Evolutionary conservation across 768 basidiomycete species (phyloP), one percentile per base, ranked within the genome.

Genomic region (Lentinula sp.): DNA sequence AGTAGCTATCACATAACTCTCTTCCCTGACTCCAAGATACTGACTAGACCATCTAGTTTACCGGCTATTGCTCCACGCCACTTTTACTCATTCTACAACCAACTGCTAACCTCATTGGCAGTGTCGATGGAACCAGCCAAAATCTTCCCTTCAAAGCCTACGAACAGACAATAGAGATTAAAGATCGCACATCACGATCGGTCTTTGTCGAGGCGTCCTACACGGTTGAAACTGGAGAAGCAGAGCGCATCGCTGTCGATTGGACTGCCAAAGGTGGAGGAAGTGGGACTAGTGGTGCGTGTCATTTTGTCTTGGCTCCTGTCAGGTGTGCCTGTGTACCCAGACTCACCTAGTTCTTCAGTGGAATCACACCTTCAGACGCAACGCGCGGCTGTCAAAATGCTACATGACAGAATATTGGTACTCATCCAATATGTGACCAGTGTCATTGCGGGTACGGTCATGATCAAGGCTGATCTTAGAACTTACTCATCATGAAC

Each of bases 191-290:
- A 69, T 85, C 88, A 56, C 85, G 88, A 57, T 84, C 86, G 1
- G 87, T 89, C 10, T 96, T 91, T 67, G 85, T 96, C 49, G 90
- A 93, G 68, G 91, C 88, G 1, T 77, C 88, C 3, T 98, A 88
- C 74, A 88, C 84, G 54, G 89, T 99, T 16, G 96, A 98, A 73
- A 98, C 96, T 0, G 97, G 96, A 37, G 97, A 99, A 75, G 97
- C 97, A 15, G 97, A 99, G 71, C 87, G 97, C 42, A 98, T 99
- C 64, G 97, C 97, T 6, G 97, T 99, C 0, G 96, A 98, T 71
- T 96, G 93, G 83, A 92, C 92, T 2, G 90, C 92, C 28, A 85
- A 87, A 71, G 91, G 91, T 8, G 91, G 93, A 52, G 90, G 85
- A 33, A 90, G 86, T 64, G 89, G 87, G 46, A 91, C 86, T 13